These are phyloP conservation scores for Penicillium janthinellum DNA, from an alignment of 2,329 filamentous ascomycete genomes.

Conservation along the genomic window DNA sequence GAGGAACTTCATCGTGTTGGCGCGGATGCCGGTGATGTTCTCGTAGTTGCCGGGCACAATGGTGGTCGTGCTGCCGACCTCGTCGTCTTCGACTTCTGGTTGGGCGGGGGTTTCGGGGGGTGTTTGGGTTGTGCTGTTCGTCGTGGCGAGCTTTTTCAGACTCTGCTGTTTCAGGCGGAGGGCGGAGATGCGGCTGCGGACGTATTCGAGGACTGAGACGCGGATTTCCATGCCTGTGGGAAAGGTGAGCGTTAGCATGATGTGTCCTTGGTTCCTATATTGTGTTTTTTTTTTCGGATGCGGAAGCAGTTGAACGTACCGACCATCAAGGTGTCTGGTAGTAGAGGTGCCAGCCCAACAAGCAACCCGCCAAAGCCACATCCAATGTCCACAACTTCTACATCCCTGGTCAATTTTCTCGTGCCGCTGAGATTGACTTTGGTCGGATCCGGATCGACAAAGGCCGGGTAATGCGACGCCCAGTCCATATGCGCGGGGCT, in stretches of 20 bases:
- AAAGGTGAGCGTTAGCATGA: background rate
- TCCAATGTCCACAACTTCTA: conserved; percentile 94
- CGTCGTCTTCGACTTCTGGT: conserved; percentile 15
- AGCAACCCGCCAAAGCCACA: conserved; percentile 93
- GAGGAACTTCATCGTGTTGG: conserved; percentile 99
- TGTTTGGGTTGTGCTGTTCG: conserved; percentile 10
- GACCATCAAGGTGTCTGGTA: conserved; percentile 81
- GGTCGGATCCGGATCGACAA: conserved; percentile 49
- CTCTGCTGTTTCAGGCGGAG: conserved; percentile 58
- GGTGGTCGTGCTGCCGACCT: conserved; percentile 23
- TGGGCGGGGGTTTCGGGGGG: background rate
- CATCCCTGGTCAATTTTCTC: conserved; percentile 62
- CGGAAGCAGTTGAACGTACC: conserved; percentile 54
- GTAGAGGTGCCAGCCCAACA: conserved; percentile 76
- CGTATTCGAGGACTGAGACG: conserved; percentile 84
- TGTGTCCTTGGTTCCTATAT: background rate
- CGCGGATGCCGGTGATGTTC: conserved; percentile 85
- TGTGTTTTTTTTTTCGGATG: background rate
- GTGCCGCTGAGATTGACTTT: conserved; percentile 36
- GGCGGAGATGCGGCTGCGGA: conserved; percentile 82
- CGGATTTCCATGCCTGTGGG: conserved; percentile 83
- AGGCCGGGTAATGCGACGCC: conserved; percentile 79
- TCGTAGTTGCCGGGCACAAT: conserved; percentile 61
- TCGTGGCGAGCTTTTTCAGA: conserved; percentile 22
- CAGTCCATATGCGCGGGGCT: conserved; percentile 88